Evolutionary conservation across 176 grass and related monocot genomes (phyloP), one percentile per base, ranked within the genome.

Genomic region (Carex kokanica): DNA sequence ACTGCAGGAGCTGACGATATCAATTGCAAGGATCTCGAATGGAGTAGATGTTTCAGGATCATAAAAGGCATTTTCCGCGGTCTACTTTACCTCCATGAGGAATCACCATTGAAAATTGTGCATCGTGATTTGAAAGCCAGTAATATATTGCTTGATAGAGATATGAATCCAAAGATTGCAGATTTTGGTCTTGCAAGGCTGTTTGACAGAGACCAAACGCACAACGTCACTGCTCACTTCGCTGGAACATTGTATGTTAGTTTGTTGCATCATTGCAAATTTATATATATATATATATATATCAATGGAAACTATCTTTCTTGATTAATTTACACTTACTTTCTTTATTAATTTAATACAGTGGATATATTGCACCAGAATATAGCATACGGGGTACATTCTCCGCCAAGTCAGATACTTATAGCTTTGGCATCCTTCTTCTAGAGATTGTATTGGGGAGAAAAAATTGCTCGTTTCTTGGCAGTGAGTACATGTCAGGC

Each of bases 151-250:
- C 65, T 85, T 34, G 83, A 85, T 16, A 51, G 7, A 24, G 67
- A 85, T 20, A 74, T 85, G 83, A 85, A 62, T 12, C 53, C 68
- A 18, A 85, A 85, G 20, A 85, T 85, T 14, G 62, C 83, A 32
- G 69, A 85, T 85, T 85, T 85, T 17, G 68, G 83, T 6, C 64
- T 78, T 71, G 68, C 68, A 56, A 78, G 67, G 49, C 56, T 77
- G 8, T 85, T 85, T 40, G 67, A 53, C 9, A 32, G 25, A 60
- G 66, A 74, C 3, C 49, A 85, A 78, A 61, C 31, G 10, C 49
- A 78, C 17, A 60, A n/a, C 2, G 2, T 63, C 9, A 85, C 83
- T 16, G 32, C n/a, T 29, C 64, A 25, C 4, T 47, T 85, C 6
- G 69, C 60, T 6, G 83, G 83, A 27, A 78, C 83, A 41, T 85